Evolutionary conservation across 352 stramenopile genomes (phyloP).

Genomic region (Pythium chondricola): DNA sequence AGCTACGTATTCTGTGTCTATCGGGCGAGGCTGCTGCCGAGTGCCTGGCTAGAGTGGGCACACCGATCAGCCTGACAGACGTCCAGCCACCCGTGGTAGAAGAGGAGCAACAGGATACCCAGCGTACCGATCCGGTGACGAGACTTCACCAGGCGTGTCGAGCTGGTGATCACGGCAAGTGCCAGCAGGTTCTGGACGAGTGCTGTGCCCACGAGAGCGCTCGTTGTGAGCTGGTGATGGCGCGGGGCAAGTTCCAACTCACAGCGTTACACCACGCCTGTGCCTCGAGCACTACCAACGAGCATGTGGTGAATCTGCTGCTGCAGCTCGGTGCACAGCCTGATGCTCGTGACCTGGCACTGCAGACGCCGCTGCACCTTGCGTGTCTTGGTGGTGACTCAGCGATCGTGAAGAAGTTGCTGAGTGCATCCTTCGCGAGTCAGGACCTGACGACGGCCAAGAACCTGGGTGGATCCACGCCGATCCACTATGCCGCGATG

Average conservation of each 20-base stretch:
- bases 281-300: slow-evolving; percentile 6
- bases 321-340: slow-evolving; percentile 29
- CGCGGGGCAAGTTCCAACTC: slow-evolving; percentile 23
- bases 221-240: slow-evolving; percentile 8
- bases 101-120: not conserved
- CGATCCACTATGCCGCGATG: slow-evolving; percentile 45
- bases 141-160: slow-evolving; percentile 30
- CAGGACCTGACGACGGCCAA: slow-evolving; percentile 17
- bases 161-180: slow-evolving; percentile 33
- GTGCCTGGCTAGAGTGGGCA: slow-evolving; percentile 18
- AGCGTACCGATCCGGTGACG: not conserved
- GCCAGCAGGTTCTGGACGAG: slow-evolving; percentile 30
- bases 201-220: slow-evolving; percentile 14
- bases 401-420: slow-evolving; percentile 16
- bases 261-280: slow-evolving; percentile 52
- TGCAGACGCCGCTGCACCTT: slow-evolving; percentile 53
- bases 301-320: slow-evolving; percentile 40
- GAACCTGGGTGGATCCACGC: slow-evolving; percentile 42
- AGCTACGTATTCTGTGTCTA: slow-evolving; percentile 44
- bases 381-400: slow-evolving; percentile 38
- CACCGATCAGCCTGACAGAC: slow-evolving; percentile 19
- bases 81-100: slow-evolving; percentile 8
- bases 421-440: slow-evolving; percentile 7
- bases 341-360: slow-evolving; percentile 29
- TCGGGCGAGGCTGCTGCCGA: slow-evolving; percentile 32